These are phyloP conservation scores for Orobanche coerulescens DNA, from an alignment of 257 asterid genomes.

Conservation along the genomic window DNA sequence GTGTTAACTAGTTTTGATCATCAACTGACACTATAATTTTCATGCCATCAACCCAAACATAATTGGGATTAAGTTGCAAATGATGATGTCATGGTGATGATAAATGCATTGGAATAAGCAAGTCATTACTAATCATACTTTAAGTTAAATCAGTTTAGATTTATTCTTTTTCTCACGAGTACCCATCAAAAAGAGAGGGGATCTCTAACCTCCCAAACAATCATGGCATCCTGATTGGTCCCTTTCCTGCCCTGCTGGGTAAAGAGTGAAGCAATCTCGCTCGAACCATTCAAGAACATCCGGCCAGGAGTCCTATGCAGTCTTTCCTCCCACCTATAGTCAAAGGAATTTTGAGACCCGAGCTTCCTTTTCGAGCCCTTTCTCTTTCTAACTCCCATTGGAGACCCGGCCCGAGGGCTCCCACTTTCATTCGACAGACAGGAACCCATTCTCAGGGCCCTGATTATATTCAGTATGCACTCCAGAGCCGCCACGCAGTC, in stretches of 20 bases:
- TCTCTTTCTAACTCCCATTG: conserved; percentile 40
- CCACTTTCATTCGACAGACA: conserved; percentile 82
- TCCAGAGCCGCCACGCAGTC: conserved; percentile 79
- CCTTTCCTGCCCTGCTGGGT: conserved; percentile 94
- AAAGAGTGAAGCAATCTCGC: conserved; percentile 61
- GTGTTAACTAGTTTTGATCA: too few relatives aligned
- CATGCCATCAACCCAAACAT: too few relatives aligned
- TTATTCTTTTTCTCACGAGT: neutral
- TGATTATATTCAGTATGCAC: conserved; percentile 67
- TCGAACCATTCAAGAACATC: conserved; percentile 75
- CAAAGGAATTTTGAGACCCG: conserved; percentile 56
- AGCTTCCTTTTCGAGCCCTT: conserved; percentile 38
- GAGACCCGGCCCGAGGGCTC: conserved; percentile 74
- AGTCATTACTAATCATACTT: too few relatives aligned
- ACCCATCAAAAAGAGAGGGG: conserved; percentile 14
- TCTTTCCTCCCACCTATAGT: conserved; percentile 51
- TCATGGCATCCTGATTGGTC: conserved; percentile 91
- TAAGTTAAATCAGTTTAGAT: neutral
- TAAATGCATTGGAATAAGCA: too few relatives aligned
- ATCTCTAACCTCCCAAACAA: conserved; percentile 92
- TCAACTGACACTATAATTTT: too few relatives aligned
- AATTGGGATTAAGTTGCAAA: too few relatives aligned
- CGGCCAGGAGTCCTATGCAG: conserved; percentile 72
- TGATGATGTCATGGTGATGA: too few relatives aligned
- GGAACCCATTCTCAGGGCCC: conserved; percentile 99